phyloP scores from a whole-genome alignment of 2,329 filamentous ascomycete species.

The Shiraia bambusicola region DNA sequence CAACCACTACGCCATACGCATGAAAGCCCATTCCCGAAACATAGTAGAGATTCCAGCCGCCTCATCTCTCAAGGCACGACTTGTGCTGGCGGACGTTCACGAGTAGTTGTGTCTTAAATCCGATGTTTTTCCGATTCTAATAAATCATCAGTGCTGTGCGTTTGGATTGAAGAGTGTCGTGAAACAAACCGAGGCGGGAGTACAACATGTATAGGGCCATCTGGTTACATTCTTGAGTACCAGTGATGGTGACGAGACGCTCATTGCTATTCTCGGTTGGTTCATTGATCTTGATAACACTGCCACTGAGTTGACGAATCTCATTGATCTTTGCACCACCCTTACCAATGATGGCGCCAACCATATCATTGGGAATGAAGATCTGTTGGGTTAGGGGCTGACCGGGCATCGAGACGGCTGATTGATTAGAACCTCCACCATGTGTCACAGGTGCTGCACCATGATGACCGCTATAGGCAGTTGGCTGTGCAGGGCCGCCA shows the following conservation, averaged over 20 bases:
- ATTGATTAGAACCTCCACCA: conserved; percentile 71
- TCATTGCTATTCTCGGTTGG: conserved; percentile 99
- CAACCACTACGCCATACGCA: conserved; percentile 23
- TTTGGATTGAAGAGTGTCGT: conserved; percentile 1
- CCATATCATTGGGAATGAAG: conserved; percentile 99
- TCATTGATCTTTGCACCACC: conserved; percentile 99
- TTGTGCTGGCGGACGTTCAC: no score
- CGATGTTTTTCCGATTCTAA: conserved; percentile 77
- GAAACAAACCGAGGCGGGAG: conserved; percentile 78
- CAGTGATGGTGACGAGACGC: conserved; percentile 93
- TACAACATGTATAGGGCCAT: conserved; percentile 99
- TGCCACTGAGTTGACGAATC: conserved; percentile 93
- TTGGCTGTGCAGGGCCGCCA: conserved; percentile 73
- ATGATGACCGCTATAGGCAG: conserved; percentile 64
- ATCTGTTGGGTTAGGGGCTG: conserved; percentile 93
- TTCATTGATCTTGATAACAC: conserved; percentile 99
- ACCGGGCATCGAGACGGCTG: conserved; percentile 64
- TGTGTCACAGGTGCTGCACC: conserved; percentile 55
- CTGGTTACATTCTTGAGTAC: conserved; percentile 96
- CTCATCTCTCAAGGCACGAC: no score
- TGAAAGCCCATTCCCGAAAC: conserved; percentile 9
- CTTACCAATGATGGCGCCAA: conserved; percentile 98
- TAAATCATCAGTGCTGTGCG: conserved; percentile 4
- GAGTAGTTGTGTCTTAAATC: no score
- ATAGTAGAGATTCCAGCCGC: no score